Conservation (phyloP, 768 basidiomycete species). For the Hypsizygus marmoreus region DNA sequence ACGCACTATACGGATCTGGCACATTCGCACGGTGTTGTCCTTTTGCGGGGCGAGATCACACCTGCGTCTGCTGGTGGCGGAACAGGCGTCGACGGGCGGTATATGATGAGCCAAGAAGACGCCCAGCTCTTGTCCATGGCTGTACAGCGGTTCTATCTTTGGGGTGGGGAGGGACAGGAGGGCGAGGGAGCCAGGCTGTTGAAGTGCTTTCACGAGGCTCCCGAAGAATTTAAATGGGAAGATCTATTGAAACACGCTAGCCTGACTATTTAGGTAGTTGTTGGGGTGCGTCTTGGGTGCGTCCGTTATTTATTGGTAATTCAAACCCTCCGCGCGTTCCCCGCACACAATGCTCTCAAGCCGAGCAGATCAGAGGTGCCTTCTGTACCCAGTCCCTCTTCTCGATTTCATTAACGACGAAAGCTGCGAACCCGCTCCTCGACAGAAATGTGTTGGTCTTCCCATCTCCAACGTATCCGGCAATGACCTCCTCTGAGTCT, state of each 20-base stretch:
- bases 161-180: constrained; percentile 40
- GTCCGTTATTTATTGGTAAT: not conserved
- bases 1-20: constrained; percentile 93
- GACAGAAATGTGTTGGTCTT: constrained; percentile 51
- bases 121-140: constrained; percentile 81
- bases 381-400: constrained; percentile 61
- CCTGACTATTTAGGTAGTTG: constrained; percentile 21
- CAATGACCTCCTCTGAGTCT: constrained; percentile 45
- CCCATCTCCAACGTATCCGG: constrained; percentile 71
- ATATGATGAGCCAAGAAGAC: constrained; percentile 74
- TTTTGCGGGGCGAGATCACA: constrained; percentile 91
- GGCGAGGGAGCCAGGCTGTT: constrained; percentile 54
- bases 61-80: constrained; percentile 50
- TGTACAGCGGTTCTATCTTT: constrained; percentile 85
- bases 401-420: constrained; percentile 58
- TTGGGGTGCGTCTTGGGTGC: not conserved
- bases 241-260: constrained; percentile 62
- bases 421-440: constrained; percentile 60
- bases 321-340: not conserved
- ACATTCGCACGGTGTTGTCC: constrained; percentile 74
- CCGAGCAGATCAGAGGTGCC: constrained; percentile 41
- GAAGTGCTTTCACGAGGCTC: constrained; percentile 74
- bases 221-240: constrained; percentile 81
- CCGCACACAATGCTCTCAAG: not conserved
- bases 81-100: constrained; percentile 42